Conservation (phyloP, 441 rosid species). For the Breynia disticha region DNA sequence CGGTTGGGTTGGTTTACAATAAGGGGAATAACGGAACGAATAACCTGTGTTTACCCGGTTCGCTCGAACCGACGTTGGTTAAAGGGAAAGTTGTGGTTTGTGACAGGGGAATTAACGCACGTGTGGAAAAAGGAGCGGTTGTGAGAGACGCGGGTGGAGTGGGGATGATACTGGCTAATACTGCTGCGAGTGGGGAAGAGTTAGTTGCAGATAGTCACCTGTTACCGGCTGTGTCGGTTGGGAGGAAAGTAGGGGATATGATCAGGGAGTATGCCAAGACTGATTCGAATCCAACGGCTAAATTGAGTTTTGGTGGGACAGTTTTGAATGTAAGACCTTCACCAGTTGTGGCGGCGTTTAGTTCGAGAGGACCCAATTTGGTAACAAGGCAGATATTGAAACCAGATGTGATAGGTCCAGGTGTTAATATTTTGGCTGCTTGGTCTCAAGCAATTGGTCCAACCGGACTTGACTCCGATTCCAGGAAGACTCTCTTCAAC, state of each 20-base stretch:
- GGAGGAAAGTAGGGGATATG: slow-evolving; percentile 55
- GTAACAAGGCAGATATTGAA: slow-evolving; percentile 79
- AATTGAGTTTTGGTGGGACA: slow-evolving; percentile 60
- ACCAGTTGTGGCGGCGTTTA: slow-evolving; percentile 90
- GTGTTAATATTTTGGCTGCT: slow-evolving; percentile 76
- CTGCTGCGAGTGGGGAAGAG: slow-evolving; percentile 66
- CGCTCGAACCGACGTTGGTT: slow-evolving; percentile 46
- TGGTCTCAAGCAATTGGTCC: slow-evolving; percentile 80
- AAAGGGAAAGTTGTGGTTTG: slow-evolving; percentile 80
- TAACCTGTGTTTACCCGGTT: slow-evolving; percentile 59
- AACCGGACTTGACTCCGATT: slow-evolving; percentile 57
- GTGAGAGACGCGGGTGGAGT: slow-evolving; percentile 82
- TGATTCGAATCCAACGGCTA: slow-evolving; percentile 36
- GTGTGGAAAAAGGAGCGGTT: slow-evolving; percentile 78
- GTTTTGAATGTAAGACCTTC: slow-evolving; percentile 57
- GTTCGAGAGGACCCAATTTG: slow-evolving; percentile 78
- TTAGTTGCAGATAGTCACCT: slow-evolving; percentile 86
- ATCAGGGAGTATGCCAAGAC: slow-evolving; percentile 44
- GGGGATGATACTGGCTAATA: slow-evolving; percentile 81
- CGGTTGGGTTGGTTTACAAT: slow-evolving; percentile 43
- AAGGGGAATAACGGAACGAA: slow-evolving; percentile 35
- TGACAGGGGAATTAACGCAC: slow-evolving; percentile 67
- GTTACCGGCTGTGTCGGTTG: slow-evolving; percentile 65
- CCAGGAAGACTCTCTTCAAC: slow-evolving; percentile 54
- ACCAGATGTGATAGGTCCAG: slow-evolving; percentile 90